A percentile compares a stretch with the other conserved stretches of the same genome.
phyloP scores from a whole-genome alignment of 2,329 filamentous ascomycete genomes.

The Colletotrichum sojae region DNA sequence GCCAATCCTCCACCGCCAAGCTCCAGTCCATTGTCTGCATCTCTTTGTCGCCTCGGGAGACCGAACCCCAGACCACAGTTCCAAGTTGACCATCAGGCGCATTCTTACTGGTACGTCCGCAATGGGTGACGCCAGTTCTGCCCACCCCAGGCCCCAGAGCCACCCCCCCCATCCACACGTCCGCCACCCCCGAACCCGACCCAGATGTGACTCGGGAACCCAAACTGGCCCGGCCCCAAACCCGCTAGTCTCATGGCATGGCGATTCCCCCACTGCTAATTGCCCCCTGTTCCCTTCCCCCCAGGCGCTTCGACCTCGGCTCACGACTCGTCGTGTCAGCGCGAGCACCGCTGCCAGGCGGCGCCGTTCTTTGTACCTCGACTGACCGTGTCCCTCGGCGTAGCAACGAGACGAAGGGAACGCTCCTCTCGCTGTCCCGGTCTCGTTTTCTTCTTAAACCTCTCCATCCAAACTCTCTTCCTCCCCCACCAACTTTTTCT shows the following conservation, averaged over 20 bases:
- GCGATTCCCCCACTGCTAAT: slow-evolving; percentile 29
- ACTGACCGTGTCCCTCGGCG: slow-evolving; percentile 43
- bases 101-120: slow-evolving; percentile 37
- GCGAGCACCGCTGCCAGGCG: slow-evolving; percentile 22
- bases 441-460: slow-evolving; percentile 42
- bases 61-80: neutral
- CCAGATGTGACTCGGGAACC: slow-evolving; percentile 21
- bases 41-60: slow-evolving; percentile 23
- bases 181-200: slow-evolving; percentile 12
- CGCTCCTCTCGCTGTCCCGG: slow-evolving; percentile 39
- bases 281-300: slow-evolving; percentile 35
- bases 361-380: slow-evolving; percentile 27
- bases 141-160: slow-evolving; percentile 32
- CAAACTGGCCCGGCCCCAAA: slow-evolving; percentile 38
- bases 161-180: neutral
- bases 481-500: slow-evolving; percentile 42
- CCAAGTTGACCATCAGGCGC: slow-evolving; percentile 36
- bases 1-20: slow-evolving; percentile 4
- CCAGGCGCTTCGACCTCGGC: slow-evolving; percentile 44
- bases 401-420: slow-evolving; percentile 34
- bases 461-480: slow-evolving; percentile 44
- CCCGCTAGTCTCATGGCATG: slow-evolving; percentile 34
- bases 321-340: slow-evolving; percentile 44
- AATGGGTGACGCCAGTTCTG: slow-evolving; percentile 27
- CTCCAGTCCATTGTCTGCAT: slow-evolving; percentile 17